Evolutionary conservation across 768 basidiomycete species (phyloP).

Genomic region (Candolleomyces aberdarensis): DNA sequence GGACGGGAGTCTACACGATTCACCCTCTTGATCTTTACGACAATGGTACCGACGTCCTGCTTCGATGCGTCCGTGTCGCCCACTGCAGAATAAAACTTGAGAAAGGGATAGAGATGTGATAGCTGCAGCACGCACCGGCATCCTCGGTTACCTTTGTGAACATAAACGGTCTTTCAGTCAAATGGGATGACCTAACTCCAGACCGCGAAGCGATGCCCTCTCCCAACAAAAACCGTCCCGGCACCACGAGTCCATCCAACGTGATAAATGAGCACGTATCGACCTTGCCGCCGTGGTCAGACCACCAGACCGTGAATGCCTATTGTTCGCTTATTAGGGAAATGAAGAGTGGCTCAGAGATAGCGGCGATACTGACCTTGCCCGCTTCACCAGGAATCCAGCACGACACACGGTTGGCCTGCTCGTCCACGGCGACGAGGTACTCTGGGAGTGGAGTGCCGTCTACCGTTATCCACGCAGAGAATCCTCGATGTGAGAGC

Average conservation of each 20-base stretch:
- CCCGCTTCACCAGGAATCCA: conserved; percentile 66
- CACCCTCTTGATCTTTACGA: conserved; percentile 47
- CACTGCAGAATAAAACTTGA: conserved; percentile 6
- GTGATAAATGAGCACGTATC: conserved; percentile 59
- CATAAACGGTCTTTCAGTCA: conserved; percentile 57
- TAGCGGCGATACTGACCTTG: conserved; percentile 35
- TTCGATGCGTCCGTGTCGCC: conserved; percentile 14
- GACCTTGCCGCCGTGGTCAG: conserved; percentile 50
- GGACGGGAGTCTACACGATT: conserved; percentile 30
- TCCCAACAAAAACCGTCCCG: conserved; percentile 62
- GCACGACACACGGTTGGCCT: conserved; percentile 49
- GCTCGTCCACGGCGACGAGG: conserved; percentile 46
- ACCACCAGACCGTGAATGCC: conserved; percentile 64
- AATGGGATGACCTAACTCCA: conserved; percentile 48
- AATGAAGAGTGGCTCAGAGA: too few species aligned
- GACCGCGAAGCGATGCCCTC: conserved; percentile 50
- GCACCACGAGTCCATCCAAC: conserved; percentile 61
- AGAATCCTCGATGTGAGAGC: conserved; percentile 59
- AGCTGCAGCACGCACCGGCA: conserved; percentile 23
- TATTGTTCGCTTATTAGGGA: conserved; percentile 17
- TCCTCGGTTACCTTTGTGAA: conserved; percentile 44
- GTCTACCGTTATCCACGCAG: conserved; percentile 64
- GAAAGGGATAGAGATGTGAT: background rate
- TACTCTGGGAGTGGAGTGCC: conserved; percentile 51
- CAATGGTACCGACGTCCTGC: conserved; percentile 52